These are phyloP conservation scores for Fibroporia radiculosa DNA, from an alignment of 768 basidiomycete genomes.

Conservation along the genomic window DNA sequence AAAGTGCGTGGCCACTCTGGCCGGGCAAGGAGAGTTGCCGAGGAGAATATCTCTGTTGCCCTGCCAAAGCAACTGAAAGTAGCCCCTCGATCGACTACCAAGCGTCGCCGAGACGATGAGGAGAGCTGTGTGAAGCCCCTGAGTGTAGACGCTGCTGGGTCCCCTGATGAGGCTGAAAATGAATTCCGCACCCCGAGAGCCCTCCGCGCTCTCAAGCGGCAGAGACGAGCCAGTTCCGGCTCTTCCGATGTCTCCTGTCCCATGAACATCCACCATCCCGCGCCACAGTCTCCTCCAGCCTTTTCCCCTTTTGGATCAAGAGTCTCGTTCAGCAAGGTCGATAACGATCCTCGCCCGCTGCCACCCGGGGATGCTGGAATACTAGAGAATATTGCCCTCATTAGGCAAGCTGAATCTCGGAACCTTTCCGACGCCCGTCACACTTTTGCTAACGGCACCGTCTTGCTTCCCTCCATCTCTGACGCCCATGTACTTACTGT, in stretches of 20 bases:
- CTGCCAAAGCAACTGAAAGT: too few relatives aligned
- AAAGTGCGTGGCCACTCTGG: too few relatives aligned
- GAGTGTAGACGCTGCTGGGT: too few relatives aligned
- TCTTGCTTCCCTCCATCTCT: background rate
- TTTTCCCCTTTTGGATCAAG: background rate
- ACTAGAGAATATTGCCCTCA: background rate
- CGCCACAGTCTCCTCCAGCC: background rate
- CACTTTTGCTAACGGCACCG: background rate
- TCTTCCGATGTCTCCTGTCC: background rate
- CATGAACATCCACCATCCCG: background rate
- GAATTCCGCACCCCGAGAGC: conserved; percentile 4
- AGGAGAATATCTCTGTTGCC: too few relatives aligned
- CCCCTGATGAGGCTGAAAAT: background rate
- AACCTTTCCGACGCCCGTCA: background rate
- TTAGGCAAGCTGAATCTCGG: background rate
- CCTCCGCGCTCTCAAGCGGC: conserved; percentile 8
- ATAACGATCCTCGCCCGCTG: background rate
- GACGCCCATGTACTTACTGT: background rate
- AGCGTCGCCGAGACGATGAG: too few relatives aligned
- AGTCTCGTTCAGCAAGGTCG: background rate
- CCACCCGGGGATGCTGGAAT: background rate
- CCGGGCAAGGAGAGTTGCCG: too few relatives aligned
- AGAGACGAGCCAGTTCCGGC: background rate
- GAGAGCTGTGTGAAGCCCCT: too few relatives aligned
- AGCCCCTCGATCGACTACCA: background rate